Base-by-base conservation (phyloP, 257 asterid species). In the Ilex asprella region DNA sequence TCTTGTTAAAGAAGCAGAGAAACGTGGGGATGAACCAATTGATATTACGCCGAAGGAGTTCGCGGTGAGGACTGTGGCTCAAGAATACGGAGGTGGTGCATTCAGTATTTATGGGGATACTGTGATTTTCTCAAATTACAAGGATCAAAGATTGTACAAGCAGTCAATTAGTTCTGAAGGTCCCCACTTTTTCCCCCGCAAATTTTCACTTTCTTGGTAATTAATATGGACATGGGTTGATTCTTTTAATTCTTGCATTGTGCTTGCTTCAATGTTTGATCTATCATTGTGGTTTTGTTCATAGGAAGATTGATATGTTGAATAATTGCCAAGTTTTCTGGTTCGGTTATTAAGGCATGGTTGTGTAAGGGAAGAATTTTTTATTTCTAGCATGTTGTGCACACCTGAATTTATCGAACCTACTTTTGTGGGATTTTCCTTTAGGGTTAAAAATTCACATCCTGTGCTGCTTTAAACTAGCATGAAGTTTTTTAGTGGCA, bases 41-140 rank as follows among this genome's bases (percentile, higher is more conserved):
- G 99, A 92, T 78, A 64, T 92, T 64, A 86, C 87, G 6, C 86
- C 95, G 10, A 79, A 80, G 66, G 95, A 86, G 71, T 92, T 83
- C 68, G 84, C 94, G 1, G 95, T 89, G 64, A 89, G 99, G 82
- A 81, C 97, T 12, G 79, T 79, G 67, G 87, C 95, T 55, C 97
- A 92, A 75, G 96, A 86, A 62, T 92, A 87, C 64, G 99, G 99
- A 61, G 99, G 99, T 16, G 95, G 94, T 51, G 93, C 96, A 44
- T 92, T 92, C 63, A 62, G 75, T 62, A 79, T 91, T 69, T 67
- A 69, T 12, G 93, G 79, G 51, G 95, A 84, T 60, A 70, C 68
- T 8, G 73, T 88, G 57, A 69, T 86, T 66, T 92, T 89, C 76
- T 86, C 99, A 49, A 92, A 89, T 80, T 88, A 86, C 78, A 81